Base-by-base conservation (phyloP, 2,329 filamentous ascomycete species). In the Phyllosticta capitalensis region DNA sequence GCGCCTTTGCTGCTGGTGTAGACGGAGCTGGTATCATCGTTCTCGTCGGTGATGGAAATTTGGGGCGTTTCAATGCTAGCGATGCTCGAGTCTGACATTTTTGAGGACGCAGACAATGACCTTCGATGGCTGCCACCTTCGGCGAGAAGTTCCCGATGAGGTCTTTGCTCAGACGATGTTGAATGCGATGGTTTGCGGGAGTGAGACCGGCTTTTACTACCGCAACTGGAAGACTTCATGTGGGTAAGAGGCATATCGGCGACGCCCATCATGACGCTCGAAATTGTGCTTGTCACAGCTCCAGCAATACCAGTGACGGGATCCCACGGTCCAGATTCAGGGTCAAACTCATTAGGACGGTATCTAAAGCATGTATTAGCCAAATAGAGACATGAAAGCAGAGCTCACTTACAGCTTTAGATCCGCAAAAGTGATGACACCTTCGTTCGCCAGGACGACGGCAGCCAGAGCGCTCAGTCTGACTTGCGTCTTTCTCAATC, bases 211-310 rank as follows among this genome's bases (percentile, higher is more conserved):
- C 38, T 45, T 45, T 45, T 45, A 7, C 17, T 45, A 6, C 38
- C 38, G 6, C 12, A 45, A 45, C 14, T n/a, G n/a, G 38, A 17
- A 3, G 38, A 45, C 14, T 19, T 45, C 14, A 45, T n/a, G 5
- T 17, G n/a, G 17, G 12, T 45, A 22, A 60, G 75, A 0, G 83
- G 83, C 52, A 86, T 77, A 67, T 95, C 90, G 0, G 89, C 89
- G 49, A 95, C 80, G 1, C 90, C 89, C 81, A 95, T 88, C 67
- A 89, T 83, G 60, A 96, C 86, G 48, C 83, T 87, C 24, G 87
- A 85, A 53, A 94, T 78, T n/a, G 92, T 92, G 5, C 88, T 88
- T n/a, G 95, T 77, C 0, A 96, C 74, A 0, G 91, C 89, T 52
- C 84, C 83, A 0, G 90, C 85, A 17, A 85, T 88, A 55, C 73